Percentiles rank a stretch among this genome's conserved stretches.
phyloP scores from a whole-genome alignment of 805 yeast genomes.

The Saturnispora dispora region DNA sequence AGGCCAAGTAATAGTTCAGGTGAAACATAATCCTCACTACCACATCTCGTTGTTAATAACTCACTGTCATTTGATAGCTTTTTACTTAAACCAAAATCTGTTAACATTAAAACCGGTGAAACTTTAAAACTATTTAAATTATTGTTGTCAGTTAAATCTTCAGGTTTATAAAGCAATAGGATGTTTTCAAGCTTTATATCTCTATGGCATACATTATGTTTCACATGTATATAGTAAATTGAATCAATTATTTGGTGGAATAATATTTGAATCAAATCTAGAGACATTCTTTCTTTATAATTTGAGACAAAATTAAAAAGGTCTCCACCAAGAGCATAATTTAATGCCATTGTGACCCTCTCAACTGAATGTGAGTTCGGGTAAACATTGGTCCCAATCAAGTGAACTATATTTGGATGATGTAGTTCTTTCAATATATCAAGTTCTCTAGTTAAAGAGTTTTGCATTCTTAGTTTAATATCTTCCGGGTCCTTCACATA shows the following conservation, averaged over 20 bases:
- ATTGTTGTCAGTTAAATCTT: slow-evolving; percentile 21
- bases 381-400: slow-evolving; percentile 39
- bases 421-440: slow-evolving; percentile 45
- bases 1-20: slow-evolving; percentile 90
- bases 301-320: slow-evolving; percentile 53
- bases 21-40: slow-evolving; percentile 92
- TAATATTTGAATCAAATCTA: slow-evolving; percentile 47
- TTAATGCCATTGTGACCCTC: slow-evolving; percentile 46
- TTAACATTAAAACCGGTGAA: slow-evolving; percentile 42
- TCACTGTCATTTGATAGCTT: slow-evolving; percentile 52
- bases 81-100: slow-evolving; percentile 88
- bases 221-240: slow-evolving; percentile 58
- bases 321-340: slow-evolving; percentile 81
- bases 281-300: slow-evolving; percentile 34
- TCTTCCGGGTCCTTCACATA: slow-evolving; percentile 25
- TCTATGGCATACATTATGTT: slow-evolving; percentile 66
- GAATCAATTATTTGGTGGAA: slow-evolving; percentile 67
- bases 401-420: slow-evolving; percentile 63
- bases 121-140: slow-evolving; percentile 3
- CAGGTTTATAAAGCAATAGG: slow-evolving; percentile 33
- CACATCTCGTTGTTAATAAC: slow-evolving; percentile 78
- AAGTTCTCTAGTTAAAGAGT: slow-evolving; percentile 63
- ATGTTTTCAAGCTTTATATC: slow-evolving; percentile 88
- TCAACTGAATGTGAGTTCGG: neutral
- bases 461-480: slow-evolving; percentile 44